Evolutionary conservation across 257 asterid species (phyloP).

Genomic region (Knoxia roxburghii): DNA sequence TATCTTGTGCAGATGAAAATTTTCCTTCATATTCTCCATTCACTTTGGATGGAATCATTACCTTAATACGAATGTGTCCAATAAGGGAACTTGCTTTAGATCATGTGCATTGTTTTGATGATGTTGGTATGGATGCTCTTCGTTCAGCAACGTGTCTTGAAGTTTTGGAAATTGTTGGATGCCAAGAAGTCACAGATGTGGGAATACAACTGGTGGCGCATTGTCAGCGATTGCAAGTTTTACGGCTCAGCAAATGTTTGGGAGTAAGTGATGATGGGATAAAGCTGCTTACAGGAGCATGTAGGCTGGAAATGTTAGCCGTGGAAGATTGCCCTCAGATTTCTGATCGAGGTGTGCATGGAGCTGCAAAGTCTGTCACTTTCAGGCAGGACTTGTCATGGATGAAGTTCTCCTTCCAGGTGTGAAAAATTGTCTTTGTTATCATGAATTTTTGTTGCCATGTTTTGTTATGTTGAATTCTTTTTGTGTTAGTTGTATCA

Average conservation of each 20-base stretch:
- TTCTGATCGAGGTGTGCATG: slow-evolving; percentile 61
- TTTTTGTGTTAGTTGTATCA: too few relatives aligned
- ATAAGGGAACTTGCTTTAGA: slow-evolving; percentile 60
- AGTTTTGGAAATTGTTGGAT: slow-evolving; percentile 52
- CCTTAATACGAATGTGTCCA: slow-evolving; percentile 52
- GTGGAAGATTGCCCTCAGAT: slow-evolving; percentile 82
- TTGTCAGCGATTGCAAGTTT: slow-evolving; percentile 38
- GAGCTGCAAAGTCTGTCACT: slow-evolving; percentile 50
- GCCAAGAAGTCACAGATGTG: slow-evolving; percentile 83
- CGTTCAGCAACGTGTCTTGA: slow-evolving; percentile 52
- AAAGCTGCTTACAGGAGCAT: slow-evolving; percentile 47
- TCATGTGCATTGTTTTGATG: slow-evolving; percentile 59
- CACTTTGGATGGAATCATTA: slow-evolving; percentile 59
- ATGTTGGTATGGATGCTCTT: slow-evolving; percentile 72
- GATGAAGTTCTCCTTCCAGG: too few relatives aligned
- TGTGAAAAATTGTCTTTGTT: too few relatives aligned
- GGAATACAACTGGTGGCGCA: slow-evolving; percentile 57
- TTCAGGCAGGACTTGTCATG: slow-evolving; percentile 76
- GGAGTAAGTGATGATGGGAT: slow-evolving; percentile 72
- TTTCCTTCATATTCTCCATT: slow-evolving; percentile 55
- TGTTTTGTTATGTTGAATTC: too few relatives aligned
- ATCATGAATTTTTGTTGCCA: too few relatives aligned
- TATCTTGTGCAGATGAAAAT: slow-evolving; percentile 61
- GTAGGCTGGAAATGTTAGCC: slow-evolving; percentile 41
- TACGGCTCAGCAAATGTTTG: slow-evolving; percentile 60